These are phyloP conservation scores for Penicillium ucsense DNA, from an alignment of 495 filamentous ascomycete genomes.

Conservation along the genomic window DNA sequence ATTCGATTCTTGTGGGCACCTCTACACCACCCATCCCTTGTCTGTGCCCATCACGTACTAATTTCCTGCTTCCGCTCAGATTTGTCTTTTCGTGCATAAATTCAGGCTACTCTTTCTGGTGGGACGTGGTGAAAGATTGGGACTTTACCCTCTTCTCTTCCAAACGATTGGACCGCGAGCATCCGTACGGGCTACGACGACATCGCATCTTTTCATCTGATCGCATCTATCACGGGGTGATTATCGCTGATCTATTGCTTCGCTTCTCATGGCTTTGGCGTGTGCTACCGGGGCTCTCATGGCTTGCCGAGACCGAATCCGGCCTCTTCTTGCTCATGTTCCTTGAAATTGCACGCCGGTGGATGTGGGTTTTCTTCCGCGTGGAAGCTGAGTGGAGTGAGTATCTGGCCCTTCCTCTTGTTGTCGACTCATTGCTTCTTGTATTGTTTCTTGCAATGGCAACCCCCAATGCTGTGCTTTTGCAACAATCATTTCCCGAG, in stretches of 20 bases:
- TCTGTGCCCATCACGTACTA: neutral
- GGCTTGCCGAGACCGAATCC: constrained; percentile 74
- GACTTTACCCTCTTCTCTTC: constrained; percentile 73
- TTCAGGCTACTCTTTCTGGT: constrained; percentile 90
- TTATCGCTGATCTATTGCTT: constrained; percentile 67
- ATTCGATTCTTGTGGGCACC: constrained; percentile 44
- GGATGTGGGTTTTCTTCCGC: constrained; percentile 96
- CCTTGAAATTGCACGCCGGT: constrained; percentile 75
- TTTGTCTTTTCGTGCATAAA: constrained; percentile 63
- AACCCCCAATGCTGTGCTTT: neutral
- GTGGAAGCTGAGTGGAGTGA: constrained; percentile 85
- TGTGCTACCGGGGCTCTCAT: constrained; percentile 67
- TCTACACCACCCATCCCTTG: neutral
- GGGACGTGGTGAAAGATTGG: constrained; percentile 97
- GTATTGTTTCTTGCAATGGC: neutral
- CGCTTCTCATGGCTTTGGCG: constrained; percentile 87
- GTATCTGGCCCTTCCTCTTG: constrained; percentile 4
- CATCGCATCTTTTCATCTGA: constrained; percentile 58
- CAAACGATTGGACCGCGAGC: constrained; percentile 40
- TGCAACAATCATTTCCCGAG: neutral
- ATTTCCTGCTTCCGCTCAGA: constrained; percentile 20
- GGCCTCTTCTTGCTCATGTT: constrained; percentile 80
- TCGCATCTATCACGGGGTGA: constrained; percentile 72
- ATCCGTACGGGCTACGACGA: constrained; percentile 70
- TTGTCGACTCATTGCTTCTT: neutral